phyloP scores from a whole-genome alignment of 371 early-diverging fungal species.

The Amoeboaphelidium occidentale region DNA sequence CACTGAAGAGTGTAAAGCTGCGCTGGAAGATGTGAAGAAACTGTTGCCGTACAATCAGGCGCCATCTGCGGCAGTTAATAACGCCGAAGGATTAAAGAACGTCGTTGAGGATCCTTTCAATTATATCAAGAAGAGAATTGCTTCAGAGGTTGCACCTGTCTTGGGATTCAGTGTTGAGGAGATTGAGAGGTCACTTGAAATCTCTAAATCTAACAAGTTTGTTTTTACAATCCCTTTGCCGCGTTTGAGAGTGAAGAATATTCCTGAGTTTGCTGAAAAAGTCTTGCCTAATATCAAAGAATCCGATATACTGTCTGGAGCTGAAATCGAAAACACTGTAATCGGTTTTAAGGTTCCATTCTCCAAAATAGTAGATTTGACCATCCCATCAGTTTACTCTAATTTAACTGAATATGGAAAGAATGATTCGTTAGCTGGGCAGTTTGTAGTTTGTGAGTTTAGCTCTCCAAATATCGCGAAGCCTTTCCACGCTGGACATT shows the following conservation, averaged over 20 bases:
- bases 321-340: not conserved
- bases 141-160: no score
- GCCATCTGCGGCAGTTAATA: no score
- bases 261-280: conserved; percentile 30
- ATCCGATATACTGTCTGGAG: not conserved
- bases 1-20: no score
- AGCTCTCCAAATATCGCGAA: conserved; percentile 98
- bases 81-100: no score
- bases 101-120: no score
- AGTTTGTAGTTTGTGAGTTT: conserved; percentile 73
- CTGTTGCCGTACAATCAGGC: no score
- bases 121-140: no score
- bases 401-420: conserved; percentile 24
- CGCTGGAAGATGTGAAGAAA: no score
- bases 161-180: conserved; percentile 3
- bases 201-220: conserved; percentile 7
- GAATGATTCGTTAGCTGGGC: conserved; percentile 33
- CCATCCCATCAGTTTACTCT: not conserved
- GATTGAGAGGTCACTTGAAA: conserved; percentile 7
- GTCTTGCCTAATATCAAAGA: not conserved
- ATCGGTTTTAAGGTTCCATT: not conserved
- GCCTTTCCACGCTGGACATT: conserved; percentile 98
- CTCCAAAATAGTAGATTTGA: not conserved
- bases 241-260: conserved; percentile 54
- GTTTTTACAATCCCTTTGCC: conserved; percentile 41